Conservation (phyloP, 2,329 filamentous ascomycete genomes). For the Venturia aucupariae region DNA sequence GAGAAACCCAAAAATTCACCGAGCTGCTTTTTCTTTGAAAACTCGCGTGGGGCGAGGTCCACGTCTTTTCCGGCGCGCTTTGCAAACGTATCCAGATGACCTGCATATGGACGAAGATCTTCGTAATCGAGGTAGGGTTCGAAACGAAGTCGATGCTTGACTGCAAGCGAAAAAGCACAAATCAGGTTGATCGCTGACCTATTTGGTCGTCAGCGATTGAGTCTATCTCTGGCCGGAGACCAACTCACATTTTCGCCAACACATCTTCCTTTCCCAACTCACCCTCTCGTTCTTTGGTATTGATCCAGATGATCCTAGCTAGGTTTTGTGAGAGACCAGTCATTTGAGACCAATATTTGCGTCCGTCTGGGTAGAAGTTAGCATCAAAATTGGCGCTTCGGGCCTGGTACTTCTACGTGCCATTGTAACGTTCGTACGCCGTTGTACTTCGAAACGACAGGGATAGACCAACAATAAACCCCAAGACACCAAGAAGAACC, state of each 20-base stretch:
- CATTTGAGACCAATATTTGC: conserved; percentile 54
- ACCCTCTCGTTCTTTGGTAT: conserved; percentile 52
- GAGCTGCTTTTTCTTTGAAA: conserved; percentile 47
- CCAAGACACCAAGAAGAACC: conserved; percentile 65
- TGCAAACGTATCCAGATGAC: conserved; percentile 68
- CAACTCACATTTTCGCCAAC: conserved; percentile 52
- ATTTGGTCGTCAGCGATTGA: conserved; percentile 14
- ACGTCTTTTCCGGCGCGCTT: conserved; percentile 42
- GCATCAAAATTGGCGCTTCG: too few relatives aligned
- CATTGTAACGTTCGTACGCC: conserved; percentile 57
- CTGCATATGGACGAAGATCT: conserved; percentile 60
- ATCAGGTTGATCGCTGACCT: conserved; percentile 66
- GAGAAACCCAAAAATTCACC: conserved; percentile 69
- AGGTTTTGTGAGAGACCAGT: conserved; percentile 48
- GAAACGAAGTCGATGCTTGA: conserved; percentile 78
- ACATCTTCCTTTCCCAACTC: conserved; percentile 55
- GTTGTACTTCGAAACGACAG: conserved; percentile 69
- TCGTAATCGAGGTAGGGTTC: conserved; percentile 72
- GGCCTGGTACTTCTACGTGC: neutral
- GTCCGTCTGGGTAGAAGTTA: conserved; percentile 38
- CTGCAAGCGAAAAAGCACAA: conserved; percentile 63
- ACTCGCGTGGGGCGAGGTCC: conserved; percentile 25
- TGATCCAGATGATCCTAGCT: conserved; percentile 72
- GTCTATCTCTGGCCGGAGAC: too few relatives aligned
- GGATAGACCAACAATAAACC: conserved; percentile 74